Conservation (phyloP, 306 rosid genomes). For the Corylus americana region DNA sequence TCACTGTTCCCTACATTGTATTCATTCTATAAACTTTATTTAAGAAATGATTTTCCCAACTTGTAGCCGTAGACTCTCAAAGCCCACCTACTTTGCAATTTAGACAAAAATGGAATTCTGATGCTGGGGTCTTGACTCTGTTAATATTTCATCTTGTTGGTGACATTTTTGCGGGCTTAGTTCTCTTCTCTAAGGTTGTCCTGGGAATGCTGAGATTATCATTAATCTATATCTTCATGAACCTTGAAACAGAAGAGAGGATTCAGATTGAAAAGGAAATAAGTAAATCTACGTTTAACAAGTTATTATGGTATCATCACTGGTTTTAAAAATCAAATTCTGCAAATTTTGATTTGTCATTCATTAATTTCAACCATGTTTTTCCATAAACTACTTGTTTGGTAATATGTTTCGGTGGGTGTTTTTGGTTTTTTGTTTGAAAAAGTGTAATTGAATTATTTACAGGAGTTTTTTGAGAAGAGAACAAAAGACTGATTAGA, state of each 20-base stretch:
- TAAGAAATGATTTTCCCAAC: neutral
- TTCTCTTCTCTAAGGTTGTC: neutral
- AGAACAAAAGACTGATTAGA: no score
- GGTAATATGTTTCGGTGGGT: no score
- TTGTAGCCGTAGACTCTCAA: neutral
- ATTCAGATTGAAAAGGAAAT: neutral
- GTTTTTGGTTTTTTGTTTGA: no score
- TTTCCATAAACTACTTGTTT: no score
- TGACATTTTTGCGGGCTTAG: neutral
- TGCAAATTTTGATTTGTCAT: neutral
- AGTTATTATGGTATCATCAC: neutral
- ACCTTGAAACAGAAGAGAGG: neutral
- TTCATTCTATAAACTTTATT: neutral
- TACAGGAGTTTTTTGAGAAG: no score
- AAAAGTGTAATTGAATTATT: no score
- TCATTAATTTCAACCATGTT: no score
- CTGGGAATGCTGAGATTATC: neutral
- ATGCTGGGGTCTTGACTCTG: no score
- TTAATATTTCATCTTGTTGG: neutral
- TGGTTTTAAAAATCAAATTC: neutral
- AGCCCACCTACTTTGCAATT: no score
- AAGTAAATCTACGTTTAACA: neutral
- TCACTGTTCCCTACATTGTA: neutral
- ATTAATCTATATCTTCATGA: neutral
- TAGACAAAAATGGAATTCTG: no score